Evolutionary conservation across 257 asterid genomes (phyloP).

Genomic region (Lithospermum erythrorhizon): DNA sequence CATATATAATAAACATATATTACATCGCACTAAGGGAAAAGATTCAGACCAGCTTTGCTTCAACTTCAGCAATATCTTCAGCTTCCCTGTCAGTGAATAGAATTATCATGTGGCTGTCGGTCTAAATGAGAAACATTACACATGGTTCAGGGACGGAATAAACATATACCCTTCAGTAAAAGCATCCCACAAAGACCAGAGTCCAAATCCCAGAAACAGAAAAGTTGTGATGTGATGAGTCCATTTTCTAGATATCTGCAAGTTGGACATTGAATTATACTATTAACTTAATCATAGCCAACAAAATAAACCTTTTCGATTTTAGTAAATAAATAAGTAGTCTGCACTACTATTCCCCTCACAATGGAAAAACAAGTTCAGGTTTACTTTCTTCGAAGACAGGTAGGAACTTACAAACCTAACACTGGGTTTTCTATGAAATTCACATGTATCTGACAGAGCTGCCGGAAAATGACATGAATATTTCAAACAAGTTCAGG

Average conservation of each 20-base stretch:
- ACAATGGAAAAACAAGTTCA: not conserved
- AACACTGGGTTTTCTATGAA: not conserved
- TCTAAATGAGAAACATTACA: slow-evolving; percentile 5
- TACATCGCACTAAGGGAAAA: not conserved
- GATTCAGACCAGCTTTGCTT: slow-evolving; percentile 73
- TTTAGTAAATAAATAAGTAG: not conserved
- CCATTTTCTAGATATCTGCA: slow-evolving; percentile 91
- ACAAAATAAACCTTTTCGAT: not conserved
- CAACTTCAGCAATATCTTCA: slow-evolving; percentile 88
- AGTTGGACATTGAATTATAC: not conserved
- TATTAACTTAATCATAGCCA: too few relatives aligned
- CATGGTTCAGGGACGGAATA: slow-evolving; percentile 8
- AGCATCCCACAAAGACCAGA: slow-evolving; percentile 98
- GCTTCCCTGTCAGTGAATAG: slow-evolving; percentile 42
- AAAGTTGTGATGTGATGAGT: slow-evolving; percentile 88
- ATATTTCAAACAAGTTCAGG: not conserved
- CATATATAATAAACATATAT: not conserved
- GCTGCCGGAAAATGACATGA: not conserved
- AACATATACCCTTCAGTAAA: slow-evolving; percentile 59
- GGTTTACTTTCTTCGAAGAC: not conserved
- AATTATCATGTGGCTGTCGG: slow-evolving; percentile 3
- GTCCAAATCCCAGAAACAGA: slow-evolving; percentile 78
- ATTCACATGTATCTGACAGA: not conserved
- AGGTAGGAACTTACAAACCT: too few relatives aligned
- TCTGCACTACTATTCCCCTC: not conserved